Evolutionary conservation across 805 yeast species (phyloP).

Genomic region (Sugiyamaella americana): DNA sequence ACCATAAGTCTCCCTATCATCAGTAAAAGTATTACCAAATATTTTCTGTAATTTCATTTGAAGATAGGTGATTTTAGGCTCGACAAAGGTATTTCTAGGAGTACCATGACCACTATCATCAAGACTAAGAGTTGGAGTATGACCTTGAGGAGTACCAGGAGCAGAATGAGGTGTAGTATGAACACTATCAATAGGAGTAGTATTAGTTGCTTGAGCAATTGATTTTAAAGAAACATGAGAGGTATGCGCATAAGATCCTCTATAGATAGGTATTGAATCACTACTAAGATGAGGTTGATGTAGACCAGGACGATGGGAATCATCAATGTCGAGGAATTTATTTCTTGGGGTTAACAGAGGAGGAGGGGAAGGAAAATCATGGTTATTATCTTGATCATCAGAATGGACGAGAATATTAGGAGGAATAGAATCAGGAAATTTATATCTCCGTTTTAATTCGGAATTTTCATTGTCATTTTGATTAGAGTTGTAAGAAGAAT

Average conservation of each 20-base stretch:
- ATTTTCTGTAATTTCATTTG: constrained; percentile 11
- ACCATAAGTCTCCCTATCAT: constrained; percentile 33
- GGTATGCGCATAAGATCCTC: constrained; percentile 10
- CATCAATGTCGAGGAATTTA: background rate
- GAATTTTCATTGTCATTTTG: too few relatives aligned
- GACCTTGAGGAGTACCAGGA: background rate
- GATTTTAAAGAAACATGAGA: constrained; percentile 8
- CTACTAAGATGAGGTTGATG: background rate
- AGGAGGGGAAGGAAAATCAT: too few relatives aligned
- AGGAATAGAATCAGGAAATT: too few relatives aligned
- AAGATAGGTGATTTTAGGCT: constrained; percentile 5
- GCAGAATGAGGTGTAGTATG: too few relatives aligned
- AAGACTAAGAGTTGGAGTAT: background rate
- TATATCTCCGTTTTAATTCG: too few relatives aligned
- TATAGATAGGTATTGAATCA: constrained; percentile 5
- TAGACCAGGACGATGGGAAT: background rate
- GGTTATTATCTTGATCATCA: too few relatives aligned
- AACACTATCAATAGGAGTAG: background rate
- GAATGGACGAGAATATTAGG: too few relatives aligned
- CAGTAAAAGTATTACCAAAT: constrained; percentile 21
- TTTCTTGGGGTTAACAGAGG: background rate
- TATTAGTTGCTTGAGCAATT: background rate
- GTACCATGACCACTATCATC: background rate
- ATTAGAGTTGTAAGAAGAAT: too few relatives aligned
- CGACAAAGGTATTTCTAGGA: constrained; percentile 6